Base-by-base conservation (phyloP, 768 basidiomycete genomes). In the Podaxis sp. region DNA sequence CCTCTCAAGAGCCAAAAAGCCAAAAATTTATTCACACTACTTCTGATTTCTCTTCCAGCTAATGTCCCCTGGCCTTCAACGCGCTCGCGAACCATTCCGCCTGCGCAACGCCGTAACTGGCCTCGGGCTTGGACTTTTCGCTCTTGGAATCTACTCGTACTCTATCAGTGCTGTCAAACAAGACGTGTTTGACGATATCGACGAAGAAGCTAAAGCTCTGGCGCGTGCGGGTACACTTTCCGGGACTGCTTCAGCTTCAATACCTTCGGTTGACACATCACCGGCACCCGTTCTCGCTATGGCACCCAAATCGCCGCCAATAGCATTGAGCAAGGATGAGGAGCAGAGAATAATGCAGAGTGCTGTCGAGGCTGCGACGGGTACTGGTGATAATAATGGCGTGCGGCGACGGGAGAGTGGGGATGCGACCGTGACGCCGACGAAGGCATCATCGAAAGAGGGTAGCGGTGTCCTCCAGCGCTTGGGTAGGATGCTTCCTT, bases 131-230 rank as follows among this genome's bases (percentile, higher is more conserved):
- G 81, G 85, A 27, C 80, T 82, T 0, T 95, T 97, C 70, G 88
- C 85, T 28, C 82, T 85, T 13, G 89, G 88, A 27, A 87, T 97
- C 7, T 98, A 93, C 85, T 80, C 87, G 3, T 98, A 98, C 75
- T 95, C 94, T 16, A 96, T 98, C 69, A 84, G 86, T 32, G 95
- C 94, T 28, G 95, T 98, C 58, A 93, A 90, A 69, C 95, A 98
- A 69, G 95, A 97, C 70, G 86, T 90, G 42, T 97, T 96, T 70
- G 86, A 89, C 65, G 92, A 93, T 70, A 80, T 92, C 44, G 91
- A 92, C 67, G 89, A 90, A 63, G 89, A 91, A 69, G 91, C 86
- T 28, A 76, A 75, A 62, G 82, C 82, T 44, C 78, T 88, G n/a
- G 57, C 59, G 36, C 37, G 62, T 38, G 53, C 62, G 28, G 50